Conservation (phyloP, 2,329 filamentous ascomycete genomes). For the Xylariaceae sp. region DNA sequence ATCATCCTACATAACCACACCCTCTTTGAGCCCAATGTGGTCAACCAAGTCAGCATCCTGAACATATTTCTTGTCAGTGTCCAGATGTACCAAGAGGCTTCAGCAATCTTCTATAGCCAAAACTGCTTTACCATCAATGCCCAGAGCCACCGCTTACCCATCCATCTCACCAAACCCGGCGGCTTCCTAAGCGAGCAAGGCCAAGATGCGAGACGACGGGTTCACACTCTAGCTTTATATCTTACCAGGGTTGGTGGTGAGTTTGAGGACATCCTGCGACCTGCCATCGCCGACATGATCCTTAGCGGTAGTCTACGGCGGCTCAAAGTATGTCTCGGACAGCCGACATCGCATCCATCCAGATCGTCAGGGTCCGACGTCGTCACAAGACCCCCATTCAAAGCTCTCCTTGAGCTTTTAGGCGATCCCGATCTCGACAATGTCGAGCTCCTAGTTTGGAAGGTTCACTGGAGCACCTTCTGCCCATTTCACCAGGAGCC, state of each 20-base stretch:
- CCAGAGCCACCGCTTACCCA: slow-evolving; percentile 25
- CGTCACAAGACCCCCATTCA: slow-evolving; percentile 27
- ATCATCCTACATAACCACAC: slow-evolving; percentile 24
- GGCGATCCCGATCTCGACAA: slow-evolving; percentile 42
- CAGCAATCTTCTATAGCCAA: slow-evolving; percentile 28
- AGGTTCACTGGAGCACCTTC: slow-evolving; percentile 36
- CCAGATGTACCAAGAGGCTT: slow-evolving; percentile 33
- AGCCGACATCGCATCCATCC: slow-evolving; percentile 17
- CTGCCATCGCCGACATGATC: slow-evolving; percentile 30
- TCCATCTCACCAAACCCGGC: slow-evolving; percentile 24
- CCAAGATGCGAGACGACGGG: slow-evolving; percentile 26
- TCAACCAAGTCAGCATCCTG: slow-evolving; percentile 11
- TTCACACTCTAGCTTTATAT: slow-evolving; percentile 24
- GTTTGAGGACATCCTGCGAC: slow-evolving; percentile 26
- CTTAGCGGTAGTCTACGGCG: slow-evolving; percentile 25
- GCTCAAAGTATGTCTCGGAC: slow-evolving; percentile 23
- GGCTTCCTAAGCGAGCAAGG: slow-evolving; percentile 29
- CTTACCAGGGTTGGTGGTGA: slow-evolving; percentile 29
- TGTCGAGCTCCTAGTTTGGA: slow-evolving; percentile 36
- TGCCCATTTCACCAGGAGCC: slow-evolving; percentile 38
- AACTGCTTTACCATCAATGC: slow-evolving; percentile 29
- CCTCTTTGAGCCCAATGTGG: slow-evolving; percentile 14
- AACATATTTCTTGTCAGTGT: slow-evolving; percentile 27
- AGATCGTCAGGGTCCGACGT: slow-evolving; percentile 17
- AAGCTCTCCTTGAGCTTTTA: slow-evolving; percentile 38